Base-by-base conservation (phyloP, 2,329 filamentous ascomycete genomes). In the Thermomyces lanuginosus region DNA sequence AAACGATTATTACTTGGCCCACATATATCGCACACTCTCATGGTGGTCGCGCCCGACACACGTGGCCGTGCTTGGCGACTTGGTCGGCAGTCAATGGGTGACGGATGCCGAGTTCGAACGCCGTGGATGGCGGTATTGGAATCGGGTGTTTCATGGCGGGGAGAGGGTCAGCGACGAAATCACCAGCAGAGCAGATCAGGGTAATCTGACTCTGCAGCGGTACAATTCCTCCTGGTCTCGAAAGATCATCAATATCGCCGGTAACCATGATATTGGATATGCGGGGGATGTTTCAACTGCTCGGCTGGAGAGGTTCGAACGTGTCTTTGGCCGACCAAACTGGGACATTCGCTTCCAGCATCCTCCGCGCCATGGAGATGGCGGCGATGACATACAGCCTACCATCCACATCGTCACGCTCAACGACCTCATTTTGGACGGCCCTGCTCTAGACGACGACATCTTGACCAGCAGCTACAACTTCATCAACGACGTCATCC, bases 221-320 rank as follows among this genome's bases (percentile, higher is more conserved):
- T 61, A 68, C 31, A 51, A 55, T 5, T 53, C 59, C 4, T 51
- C 53, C 2, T 95, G 89, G 89, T 54, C 63, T n/a, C 65, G 61
- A 21, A 69, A 77, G 29, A 64, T 93, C 36, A 82, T 98, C 48
- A 91, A 92, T 40, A 71, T 95, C 14, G 83, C 74, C 0, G 89
- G 89, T 1, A 98, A 98, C 45, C 89, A 98, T 48, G 89, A 98
- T 50, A 75, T 98, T 44, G 89, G 89, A 17, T 98, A 98, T 48
- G 82, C 84, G 0, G 89, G 89, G 3, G 89, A 98, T 50, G 65
- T 95, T 34, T 82, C 76, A 21, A 56, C 64, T n/a, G 63, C 71
- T 34, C 71, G 83, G 3, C 62, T 93, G 29, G 61, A 69, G 15
- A 69, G 89, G 1, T 98, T 95, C 46, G 83, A 92, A 54, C 63